These are phyloP conservation scores for Sphagnum contortum DNA, from an alignment of 225 moss, liverwort and hornwort species.

Conservation along the genomic window DNA sequence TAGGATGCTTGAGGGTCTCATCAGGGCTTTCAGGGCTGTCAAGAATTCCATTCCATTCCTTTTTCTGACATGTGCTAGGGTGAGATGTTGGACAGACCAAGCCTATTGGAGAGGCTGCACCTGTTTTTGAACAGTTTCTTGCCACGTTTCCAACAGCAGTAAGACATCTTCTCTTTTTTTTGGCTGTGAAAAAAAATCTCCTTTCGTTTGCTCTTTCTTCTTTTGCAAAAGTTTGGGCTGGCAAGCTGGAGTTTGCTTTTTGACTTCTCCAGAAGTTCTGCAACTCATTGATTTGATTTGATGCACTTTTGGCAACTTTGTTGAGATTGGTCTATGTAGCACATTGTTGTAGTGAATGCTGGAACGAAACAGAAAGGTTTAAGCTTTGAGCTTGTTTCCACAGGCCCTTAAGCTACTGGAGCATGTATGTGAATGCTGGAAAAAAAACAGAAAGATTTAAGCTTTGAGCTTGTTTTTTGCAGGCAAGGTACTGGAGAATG, in stretches of 20 bases:
- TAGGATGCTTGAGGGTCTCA: conserved; percentile 19
- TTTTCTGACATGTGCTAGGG: conserved; percentile 9
- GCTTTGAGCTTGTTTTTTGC: conserved; percentile 1
- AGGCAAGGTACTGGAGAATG: conserved; percentile 87
- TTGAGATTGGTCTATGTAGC: too few species aligned
- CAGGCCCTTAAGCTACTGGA: too few species aligned
- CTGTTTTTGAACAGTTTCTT: conserved; percentile 71
- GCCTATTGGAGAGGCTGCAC: conserved; percentile 67
- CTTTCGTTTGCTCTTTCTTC: background rate
- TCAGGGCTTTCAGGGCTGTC: conserved; percentile 7
- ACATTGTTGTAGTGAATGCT: too few species aligned
- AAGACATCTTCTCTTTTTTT: conserved; percentile 1
- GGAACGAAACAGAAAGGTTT: too few species aligned
- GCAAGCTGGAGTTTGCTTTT: background rate
- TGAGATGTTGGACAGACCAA: conserved; percentile 37
- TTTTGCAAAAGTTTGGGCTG: background rate
- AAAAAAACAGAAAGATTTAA: too few species aligned
- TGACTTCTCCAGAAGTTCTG: background rate
- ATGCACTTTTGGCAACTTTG: too few species aligned
- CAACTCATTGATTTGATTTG: background rate
- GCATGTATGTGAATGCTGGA: too few species aligned
- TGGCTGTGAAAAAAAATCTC: too few species aligned
- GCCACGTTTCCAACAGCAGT: conserved; percentile 83
- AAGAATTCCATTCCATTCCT: too few species aligned
- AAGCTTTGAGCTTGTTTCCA: too few species aligned